Evolutionary conservation across 495 filamentous ascomycete genomes (phyloP).

Genomic region (Talaromyces wortmannii): DNA sequence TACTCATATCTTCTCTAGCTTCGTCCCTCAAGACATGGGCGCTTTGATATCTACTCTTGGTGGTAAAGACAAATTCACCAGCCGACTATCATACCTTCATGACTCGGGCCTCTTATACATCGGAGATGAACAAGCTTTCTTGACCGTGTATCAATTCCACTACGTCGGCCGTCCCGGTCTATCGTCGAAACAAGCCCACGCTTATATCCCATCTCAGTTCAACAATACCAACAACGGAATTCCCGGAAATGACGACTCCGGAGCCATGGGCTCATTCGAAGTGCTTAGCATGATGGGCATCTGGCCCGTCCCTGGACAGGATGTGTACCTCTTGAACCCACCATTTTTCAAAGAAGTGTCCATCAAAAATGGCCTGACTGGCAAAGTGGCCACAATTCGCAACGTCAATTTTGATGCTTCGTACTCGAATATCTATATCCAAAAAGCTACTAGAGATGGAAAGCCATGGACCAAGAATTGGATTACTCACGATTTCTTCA

Average conservation of each 20-base stretch:
- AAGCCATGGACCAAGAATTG: conserved; percentile 46
- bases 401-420: conserved; percentile 57
- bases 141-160: conserved; percentile 65
- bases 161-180: conserved; percentile 61
- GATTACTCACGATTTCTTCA: conserved; percentile 49
- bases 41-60: conserved; percentile 53
- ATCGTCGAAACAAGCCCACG: conserved; percentile 52
- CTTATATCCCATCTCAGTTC: conserved; percentile 62
- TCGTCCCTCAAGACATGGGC: conserved; percentile 65
- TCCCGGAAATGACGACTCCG: conserved; percentile 66
- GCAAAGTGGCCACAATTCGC: conserved; percentile 51
- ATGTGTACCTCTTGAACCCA: conserved; percentile 65
- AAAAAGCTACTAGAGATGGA: conserved; percentile 42
- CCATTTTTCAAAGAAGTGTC: conserved; percentile 60
- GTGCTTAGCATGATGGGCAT: conserved; percentile 68
- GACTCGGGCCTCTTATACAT: conserved; percentile 60
- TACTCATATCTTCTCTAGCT: conserved; percentile 21
- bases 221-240: conserved; percentile 51
- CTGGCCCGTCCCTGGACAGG: conserved; percentile 66
- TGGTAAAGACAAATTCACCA: conserved; percentile 51
- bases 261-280: conserved; percentile 65
- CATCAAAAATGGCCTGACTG: conserved; percentile 50
- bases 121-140: conserved; percentile 65
- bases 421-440: conserved; percentile 49
- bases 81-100: conserved; percentile 59